Conservation (phyloP, 75 land plant species). For the Selaginella tamariscina region DNA sequence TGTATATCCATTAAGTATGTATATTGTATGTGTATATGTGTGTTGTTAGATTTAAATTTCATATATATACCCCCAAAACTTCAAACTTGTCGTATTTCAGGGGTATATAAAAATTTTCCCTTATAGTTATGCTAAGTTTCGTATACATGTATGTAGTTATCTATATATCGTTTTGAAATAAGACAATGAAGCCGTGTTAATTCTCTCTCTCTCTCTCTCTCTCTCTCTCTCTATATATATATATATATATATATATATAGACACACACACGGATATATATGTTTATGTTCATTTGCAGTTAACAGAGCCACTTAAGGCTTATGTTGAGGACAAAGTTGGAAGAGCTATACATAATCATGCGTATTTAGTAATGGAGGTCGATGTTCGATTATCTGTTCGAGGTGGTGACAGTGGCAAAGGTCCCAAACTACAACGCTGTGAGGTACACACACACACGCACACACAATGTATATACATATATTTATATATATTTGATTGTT, state of each 20-base stretch:
- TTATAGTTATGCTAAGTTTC: not conserved
- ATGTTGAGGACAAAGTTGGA: constrained; percentile 90
- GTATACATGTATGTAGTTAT: not conserved
- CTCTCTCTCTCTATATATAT: no score
- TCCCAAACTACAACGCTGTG: constrained; percentile 59
- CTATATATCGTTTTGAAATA: not conserved
- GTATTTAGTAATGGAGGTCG: constrained; percentile 68
- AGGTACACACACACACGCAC: no score
- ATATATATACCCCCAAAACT: no score
- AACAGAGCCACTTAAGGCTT: constrained; percentile 44
- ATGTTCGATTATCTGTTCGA: constrained; percentile 71
- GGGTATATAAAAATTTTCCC: no score
- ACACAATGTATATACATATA: no score
- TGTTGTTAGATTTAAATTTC: no score
- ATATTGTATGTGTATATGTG: not conserved
- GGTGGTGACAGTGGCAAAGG: constrained; percentile 86
- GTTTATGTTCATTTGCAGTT: constrained; percentile 32
- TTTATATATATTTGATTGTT: not conserved
- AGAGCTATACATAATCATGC: constrained; percentile 81
- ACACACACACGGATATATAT: no score
- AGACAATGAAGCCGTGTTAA: no score
- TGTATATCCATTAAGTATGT: not conserved
- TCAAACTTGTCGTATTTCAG: no score
- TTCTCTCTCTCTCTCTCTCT: no score
- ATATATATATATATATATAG: no score